Conservation (phyloP, 352 stramenopile species). For the Globisporangium orthogonon region DNA sequence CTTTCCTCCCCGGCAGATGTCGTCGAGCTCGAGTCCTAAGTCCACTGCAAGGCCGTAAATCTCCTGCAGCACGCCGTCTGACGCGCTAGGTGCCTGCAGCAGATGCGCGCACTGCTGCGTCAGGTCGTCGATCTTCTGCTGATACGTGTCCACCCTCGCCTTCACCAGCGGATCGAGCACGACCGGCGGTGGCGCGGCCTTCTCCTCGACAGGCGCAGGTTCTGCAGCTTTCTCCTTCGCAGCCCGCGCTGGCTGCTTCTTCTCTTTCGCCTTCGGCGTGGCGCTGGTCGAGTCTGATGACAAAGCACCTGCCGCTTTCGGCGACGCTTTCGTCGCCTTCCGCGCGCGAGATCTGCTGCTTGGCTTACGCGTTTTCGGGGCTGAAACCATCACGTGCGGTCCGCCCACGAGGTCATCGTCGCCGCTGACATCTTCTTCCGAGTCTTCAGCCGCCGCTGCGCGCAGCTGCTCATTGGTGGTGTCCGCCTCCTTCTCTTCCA, state of each 20-base stretch:
- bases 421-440: conserved; percentile 5
- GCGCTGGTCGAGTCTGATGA: background rate
- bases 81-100: conserved; percentile 13
- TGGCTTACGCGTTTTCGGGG: background rate
- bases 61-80: conserved; percentile 51
- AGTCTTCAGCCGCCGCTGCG: background rate
- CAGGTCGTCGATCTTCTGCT: conserved; percentile 71
- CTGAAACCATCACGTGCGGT: background rate
- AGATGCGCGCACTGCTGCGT: conserved; percentile 38
- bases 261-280: conserved; percentile 6
- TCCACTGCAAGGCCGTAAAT: conserved; percentile 67
- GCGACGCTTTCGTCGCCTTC: background rate
- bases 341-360: background rate
- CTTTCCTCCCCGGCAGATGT: conserved; percentile 3
- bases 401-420: conserved; percentile 5
- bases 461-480: background rate
- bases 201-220: conserved; percentile 8
- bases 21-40: conserved; percentile 21
- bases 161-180: conserved; percentile 49
- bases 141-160: conserved; percentile 61
- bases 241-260: conserved; percentile 15
- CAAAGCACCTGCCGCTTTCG: background rate
- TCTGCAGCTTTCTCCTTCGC: conserved; percentile 6
- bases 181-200: conserved; percentile 19
- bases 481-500: background rate